A percentile compares a stretch with the other conserved stretches of the same genome.
phyloP scores from a whole-genome alignment of 2,329 filamentous ascomycete species.

The Kalaharituber pfeilii region DNA sequence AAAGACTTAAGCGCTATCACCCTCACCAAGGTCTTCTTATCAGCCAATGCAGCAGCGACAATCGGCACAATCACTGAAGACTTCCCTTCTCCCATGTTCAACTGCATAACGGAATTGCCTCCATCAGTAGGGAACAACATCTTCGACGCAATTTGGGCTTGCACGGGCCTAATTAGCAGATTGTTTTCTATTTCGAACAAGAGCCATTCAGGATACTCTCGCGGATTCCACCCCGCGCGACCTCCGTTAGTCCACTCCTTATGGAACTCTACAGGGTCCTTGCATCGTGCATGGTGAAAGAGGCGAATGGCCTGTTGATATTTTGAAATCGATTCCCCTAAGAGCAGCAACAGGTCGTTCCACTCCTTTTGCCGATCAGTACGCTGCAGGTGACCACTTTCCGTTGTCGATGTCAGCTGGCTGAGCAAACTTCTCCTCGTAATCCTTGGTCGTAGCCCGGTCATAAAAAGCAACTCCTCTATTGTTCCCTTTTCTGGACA shows the following conservation, averaged over 20 bases:
- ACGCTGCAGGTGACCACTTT: too few species aligned
- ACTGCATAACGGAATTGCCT: not conserved
- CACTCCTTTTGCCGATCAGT: not conserved
- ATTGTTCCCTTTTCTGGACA: not conserved
- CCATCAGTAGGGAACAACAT: not conserved
- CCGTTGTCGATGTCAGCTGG: not conserved
- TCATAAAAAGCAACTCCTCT: not conserved
- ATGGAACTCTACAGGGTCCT: conserved; percentile 23
- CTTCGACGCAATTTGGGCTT: not conserved
- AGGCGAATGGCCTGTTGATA: not conserved
- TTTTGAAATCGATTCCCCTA: not conserved
- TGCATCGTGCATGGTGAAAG: not conserved
- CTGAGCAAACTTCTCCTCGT: not conserved
- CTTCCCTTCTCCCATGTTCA: conserved; percentile 24
- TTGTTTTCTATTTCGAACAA: conserved; percentile 35
- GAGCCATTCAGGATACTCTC: conserved; percentile 39
- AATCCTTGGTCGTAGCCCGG: not conserved
- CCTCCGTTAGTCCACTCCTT: conserved; percentile 35
- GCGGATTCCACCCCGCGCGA: conserved; percentile 38
- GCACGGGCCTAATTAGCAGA: not conserved
- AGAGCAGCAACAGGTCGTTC: not conserved
- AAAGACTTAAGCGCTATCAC: conserved; percentile 41
- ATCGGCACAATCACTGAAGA: conserved; percentile 43
- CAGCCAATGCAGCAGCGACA: conserved; percentile 32
- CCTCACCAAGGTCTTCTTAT: conserved; percentile 33